A percentile compares a stretch with the other conserved stretches of the same genome.
Conservation (phyloP, 768 basidiomycete species). For the Panaeolus cyanescens region DNA sequence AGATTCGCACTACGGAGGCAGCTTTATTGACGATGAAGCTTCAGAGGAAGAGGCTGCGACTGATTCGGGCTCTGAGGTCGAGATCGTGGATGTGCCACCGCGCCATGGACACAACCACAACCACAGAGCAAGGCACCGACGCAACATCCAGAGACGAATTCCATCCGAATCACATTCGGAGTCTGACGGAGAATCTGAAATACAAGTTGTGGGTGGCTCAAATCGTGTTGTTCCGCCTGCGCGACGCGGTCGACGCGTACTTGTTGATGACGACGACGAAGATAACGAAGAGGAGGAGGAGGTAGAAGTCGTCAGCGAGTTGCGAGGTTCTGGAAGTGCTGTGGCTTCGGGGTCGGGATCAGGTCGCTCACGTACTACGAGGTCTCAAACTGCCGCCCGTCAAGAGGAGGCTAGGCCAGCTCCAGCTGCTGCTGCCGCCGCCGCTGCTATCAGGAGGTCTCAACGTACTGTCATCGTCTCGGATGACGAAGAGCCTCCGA, state of each 20-base stretch:
- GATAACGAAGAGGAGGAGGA: constrained; percentile 9
- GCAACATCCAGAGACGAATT: not conserved
- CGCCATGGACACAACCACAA: not conserved
- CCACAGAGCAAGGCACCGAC: not conserved
- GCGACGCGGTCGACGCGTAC: not conserved
- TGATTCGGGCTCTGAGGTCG: not conserved
- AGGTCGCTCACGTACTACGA: not conserved
- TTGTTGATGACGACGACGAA: constrained; percentile 8
- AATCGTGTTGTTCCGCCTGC: not conserved
- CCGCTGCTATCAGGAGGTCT: not conserved
- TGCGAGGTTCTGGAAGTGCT: constrained; percentile 2
- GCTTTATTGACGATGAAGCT: not conserved
- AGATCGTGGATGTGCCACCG: not conserved
- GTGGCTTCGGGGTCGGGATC: constrained; percentile 3
- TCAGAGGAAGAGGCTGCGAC: not conserved
- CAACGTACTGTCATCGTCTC: not conserved
- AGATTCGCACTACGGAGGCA: not conserved
- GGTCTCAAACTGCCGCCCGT: not conserved
- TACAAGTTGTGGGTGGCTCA: not conserved
- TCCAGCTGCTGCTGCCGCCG: not conserved
- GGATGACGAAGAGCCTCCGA: not conserved
- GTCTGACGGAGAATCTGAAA: not conserved
- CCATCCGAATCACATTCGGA: not conserved
- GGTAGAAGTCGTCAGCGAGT: constrained; percentile 5
- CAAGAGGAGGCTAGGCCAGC: not conserved